Conservation (phyloP, 192 early-diverging fungal species). For the Coemansia sp. region DNA sequence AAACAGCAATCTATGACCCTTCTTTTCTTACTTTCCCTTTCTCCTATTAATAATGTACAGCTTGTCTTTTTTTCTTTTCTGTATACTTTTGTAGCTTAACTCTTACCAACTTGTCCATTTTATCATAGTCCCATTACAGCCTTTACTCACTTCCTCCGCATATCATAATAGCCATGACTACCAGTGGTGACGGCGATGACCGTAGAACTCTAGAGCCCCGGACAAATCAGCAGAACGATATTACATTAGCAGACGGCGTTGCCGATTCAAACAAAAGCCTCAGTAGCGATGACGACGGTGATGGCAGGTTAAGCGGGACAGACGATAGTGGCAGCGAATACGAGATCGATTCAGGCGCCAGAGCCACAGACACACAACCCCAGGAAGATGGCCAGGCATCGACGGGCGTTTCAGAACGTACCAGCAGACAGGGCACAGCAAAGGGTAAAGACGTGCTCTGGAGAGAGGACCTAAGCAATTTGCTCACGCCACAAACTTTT, state of each 20-base stretch:
- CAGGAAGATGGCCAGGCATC: neutral
- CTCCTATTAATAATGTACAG: neutral
- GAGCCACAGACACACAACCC: neutral
- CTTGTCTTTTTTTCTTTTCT: neutral
- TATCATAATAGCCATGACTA: constrained; percentile 1
- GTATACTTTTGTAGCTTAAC: neutral
- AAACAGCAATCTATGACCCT: neutral
- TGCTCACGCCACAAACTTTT: constrained; percentile 39
- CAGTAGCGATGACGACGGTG: neutral
- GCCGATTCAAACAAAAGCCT: neutral
- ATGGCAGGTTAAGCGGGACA: neutral
- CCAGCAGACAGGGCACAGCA: neutral
- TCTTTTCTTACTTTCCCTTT: neutral
- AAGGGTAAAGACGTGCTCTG: constrained; percentile 10
- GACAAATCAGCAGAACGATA: neutral
- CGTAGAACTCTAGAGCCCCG: neutral
- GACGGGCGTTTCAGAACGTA: neutral
- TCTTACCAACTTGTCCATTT: neutral
- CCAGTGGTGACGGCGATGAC: neutral
- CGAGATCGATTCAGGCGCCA: constrained; percentile 5
- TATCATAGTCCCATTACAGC: neutral
- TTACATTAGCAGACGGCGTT: neutral
- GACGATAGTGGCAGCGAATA: constrained; percentile 12
- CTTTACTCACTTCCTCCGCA: neutral
- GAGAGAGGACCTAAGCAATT: constrained; percentile 34